Percentiles rank a stretch among this genome's conserved stretches.
phyloP scores from a whole-genome alignment of 768 basidiomycete genomes.

The Kwoniella sp. region DNA sequence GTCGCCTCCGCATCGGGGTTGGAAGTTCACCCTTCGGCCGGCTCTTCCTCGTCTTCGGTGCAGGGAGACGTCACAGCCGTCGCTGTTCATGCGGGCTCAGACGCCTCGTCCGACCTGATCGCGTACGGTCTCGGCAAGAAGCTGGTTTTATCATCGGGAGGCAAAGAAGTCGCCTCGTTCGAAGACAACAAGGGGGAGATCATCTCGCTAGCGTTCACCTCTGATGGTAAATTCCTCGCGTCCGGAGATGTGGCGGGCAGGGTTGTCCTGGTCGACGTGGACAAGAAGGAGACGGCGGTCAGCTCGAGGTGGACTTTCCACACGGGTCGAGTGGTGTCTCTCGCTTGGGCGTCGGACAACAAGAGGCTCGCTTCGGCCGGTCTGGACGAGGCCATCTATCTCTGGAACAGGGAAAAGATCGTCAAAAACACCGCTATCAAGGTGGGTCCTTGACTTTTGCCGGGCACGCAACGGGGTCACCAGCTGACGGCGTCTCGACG shows the following conservation, averaged over 20 bases:
- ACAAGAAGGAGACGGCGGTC: slow-evolving; percentile 54
- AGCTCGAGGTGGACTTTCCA: slow-evolving; percentile 80
- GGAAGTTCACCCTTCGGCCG: slow-evolving; percentile 28
- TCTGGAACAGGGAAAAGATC: slow-evolving; percentile 69
- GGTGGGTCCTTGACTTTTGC: slow-evolving; percentile 25
- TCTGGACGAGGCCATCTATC: slow-evolving; percentile 85
- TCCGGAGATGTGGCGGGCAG: slow-evolving; percentile 83
- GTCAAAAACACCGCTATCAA: slow-evolving; percentile 73
- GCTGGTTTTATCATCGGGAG: slow-evolving; percentile 63
- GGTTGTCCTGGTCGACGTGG: slow-evolving; percentile 70
- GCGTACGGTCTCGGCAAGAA: slow-evolving; percentile 61
- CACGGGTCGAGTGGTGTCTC: slow-evolving; percentile 69
- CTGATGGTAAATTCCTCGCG: slow-evolving; percentile 69
- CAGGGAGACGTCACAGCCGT: slow-evolving; percentile 32
- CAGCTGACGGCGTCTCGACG: not conserved
- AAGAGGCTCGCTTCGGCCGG: slow-evolving; percentile 79
- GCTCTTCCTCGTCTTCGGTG: not conserved
- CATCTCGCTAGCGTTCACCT: slow-evolving; percentile 72
- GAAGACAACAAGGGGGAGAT: slow-evolving; percentile 64
- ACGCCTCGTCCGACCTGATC: slow-evolving; percentile 13
- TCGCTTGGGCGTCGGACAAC: slow-evolving; percentile 71
- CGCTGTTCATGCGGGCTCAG: slow-evolving; percentile 20
- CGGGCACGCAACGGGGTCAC: not conserved
- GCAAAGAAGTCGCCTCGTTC: slow-evolving; percentile 55
- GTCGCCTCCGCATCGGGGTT: slow-evolving; percentile 37